Base-by-base conservation (phyloP, 148 eudicot species). In the Pharnaceum exiguum region DNA sequence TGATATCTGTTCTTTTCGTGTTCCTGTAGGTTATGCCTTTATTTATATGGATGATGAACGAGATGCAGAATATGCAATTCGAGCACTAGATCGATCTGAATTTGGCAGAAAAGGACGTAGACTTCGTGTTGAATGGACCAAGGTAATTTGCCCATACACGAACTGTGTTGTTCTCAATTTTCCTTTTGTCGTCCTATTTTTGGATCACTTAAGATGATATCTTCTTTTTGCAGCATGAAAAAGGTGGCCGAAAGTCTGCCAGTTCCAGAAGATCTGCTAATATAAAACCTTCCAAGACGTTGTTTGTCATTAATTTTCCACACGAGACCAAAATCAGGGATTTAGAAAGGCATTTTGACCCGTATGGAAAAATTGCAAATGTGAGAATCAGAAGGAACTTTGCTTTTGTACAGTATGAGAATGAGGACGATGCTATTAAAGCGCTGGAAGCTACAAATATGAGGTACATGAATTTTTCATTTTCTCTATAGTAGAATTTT, bases 121-220 rank as follows among this genome's bases (percentile, higher is more conserved):
- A 18, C 91, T 90, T 68, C 91, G 89, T 59, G 91, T 90, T 51
- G 97, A 90, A 69, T 90, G 95, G 97, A 84, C 95, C 6, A 90
- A 86, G 97, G 97, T 87, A 62, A 46, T 59, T 19, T 19, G 4
- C 44, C 24, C 28, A 23, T 15, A n/a, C 25, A 24, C 17, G 22
- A 10, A 4, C 25, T 33, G 10, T 23, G 19, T 24, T 66, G n/a
- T 13, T 3, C 21, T 43, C 10, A 12, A 23, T 1, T 18, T 18
- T 31, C 5, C 29, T 15, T 10, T 59, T 10, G 32, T 12, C 27
- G 45, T 43, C 43, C 13, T n/a, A 7, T 39, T 51, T 10, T 61
- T 25, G 1, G 24, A 5, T 18, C 37, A 28, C 35, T 40, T 31
- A 58, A 39, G 28, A 59, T 35, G 21, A 46, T 2, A 22, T 12